phyloP scores from a whole-genome alignment of 192 early-diverging fungal species.

The Linnemannia zychae region DNA sequence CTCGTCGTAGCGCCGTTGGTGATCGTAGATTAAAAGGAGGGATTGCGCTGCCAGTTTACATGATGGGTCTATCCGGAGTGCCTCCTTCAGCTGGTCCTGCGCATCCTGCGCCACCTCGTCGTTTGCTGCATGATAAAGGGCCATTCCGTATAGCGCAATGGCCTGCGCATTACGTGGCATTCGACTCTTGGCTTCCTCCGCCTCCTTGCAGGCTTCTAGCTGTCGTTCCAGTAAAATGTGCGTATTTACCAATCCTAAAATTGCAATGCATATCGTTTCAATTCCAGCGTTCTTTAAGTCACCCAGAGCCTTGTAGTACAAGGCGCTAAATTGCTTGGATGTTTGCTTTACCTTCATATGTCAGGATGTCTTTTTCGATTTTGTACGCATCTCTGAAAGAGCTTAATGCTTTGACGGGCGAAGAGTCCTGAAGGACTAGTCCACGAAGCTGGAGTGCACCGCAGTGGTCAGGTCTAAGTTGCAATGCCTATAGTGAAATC shows the following conservation, averaged over 20 bases:
- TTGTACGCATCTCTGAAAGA: constrained; percentile 22
- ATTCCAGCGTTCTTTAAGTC: no score
- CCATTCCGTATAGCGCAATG: constrained; percentile 24
- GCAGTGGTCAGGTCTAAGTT: constrained; percentile 23
- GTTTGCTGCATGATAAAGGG: constrained; percentile 14
- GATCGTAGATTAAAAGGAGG: constrained; percentile 18
- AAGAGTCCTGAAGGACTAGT: constrained; percentile 4
- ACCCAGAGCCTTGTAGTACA: no score
- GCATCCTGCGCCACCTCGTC: constrained; percentile 10
- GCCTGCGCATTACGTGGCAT: constrained; percentile 29
- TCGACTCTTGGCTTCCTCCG: constrained; percentile 17
- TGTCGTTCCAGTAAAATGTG: constrained; percentile 32
- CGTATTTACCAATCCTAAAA: constrained; percentile 24
- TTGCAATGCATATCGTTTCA: background rate
- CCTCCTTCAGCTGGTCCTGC: constrained; percentile 12
- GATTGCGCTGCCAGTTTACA: constrained; percentile 25
- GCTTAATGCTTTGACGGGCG: constrained; percentile 22
- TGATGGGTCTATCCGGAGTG: constrained; percentile 27
- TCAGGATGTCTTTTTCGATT: constrained; percentile 22
- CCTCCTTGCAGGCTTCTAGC: constrained; percentile 17
- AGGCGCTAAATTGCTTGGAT: background rate
- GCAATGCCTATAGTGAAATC: constrained; percentile 13
- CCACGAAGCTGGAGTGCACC: constrained; percentile 35
- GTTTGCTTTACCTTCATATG: constrained; percentile 28
- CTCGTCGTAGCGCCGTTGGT: constrained; percentile 17